These are phyloP conservation scores for Phyllosticta paracitricarpa DNA, from an alignment of 2,329 filamentous ascomycete genomes.

Conservation along the genomic window DNA sequence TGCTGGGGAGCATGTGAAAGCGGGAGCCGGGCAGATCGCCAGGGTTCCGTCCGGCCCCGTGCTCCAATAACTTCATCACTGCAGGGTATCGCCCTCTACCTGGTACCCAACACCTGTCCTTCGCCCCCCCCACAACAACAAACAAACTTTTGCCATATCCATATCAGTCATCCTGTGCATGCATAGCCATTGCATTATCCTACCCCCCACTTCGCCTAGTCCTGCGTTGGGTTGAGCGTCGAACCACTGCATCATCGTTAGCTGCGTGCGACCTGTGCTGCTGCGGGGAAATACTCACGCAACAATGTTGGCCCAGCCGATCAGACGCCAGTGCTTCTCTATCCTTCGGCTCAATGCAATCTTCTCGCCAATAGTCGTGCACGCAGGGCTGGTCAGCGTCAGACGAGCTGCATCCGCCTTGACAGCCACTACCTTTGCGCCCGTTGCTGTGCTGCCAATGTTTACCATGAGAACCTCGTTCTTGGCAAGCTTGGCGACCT, in stretches of 20 bases:
- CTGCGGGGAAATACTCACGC: constrained; percentile 24
- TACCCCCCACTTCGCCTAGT: constrained; percentile 10
- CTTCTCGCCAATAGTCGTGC: constrained; percentile 97
- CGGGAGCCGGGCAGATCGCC: not conserved
- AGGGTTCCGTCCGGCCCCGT: not conserved
- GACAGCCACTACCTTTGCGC: constrained; percentile 93
- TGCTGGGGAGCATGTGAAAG: not conserved
- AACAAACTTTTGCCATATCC: not conserved
- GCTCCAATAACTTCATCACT: not conserved
- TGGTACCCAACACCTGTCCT: not conserved
- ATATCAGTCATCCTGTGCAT: not conserved
- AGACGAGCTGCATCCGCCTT: constrained; percentile 97
- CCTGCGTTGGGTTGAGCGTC: constrained; percentile 24
- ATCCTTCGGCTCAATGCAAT: constrained; percentile 92
- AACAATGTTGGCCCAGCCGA: constrained; percentile 34
- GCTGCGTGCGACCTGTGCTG: constrained; percentile 5
- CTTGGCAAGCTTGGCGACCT: constrained; percentile 96
- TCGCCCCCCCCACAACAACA: not conserved
- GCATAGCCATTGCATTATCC: not conserved
- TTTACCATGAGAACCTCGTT: constrained; percentile 99
- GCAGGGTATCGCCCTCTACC: not conserved
- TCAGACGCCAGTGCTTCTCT: constrained; percentile 88
- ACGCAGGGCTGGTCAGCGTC: constrained; percentile 83
- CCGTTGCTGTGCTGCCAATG: constrained; percentile 94
- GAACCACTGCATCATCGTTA: constrained; percentile 21